Conservation (phyloP, 495 filamentous ascomycete species). For the Hypoxylon rickii region DNA sequence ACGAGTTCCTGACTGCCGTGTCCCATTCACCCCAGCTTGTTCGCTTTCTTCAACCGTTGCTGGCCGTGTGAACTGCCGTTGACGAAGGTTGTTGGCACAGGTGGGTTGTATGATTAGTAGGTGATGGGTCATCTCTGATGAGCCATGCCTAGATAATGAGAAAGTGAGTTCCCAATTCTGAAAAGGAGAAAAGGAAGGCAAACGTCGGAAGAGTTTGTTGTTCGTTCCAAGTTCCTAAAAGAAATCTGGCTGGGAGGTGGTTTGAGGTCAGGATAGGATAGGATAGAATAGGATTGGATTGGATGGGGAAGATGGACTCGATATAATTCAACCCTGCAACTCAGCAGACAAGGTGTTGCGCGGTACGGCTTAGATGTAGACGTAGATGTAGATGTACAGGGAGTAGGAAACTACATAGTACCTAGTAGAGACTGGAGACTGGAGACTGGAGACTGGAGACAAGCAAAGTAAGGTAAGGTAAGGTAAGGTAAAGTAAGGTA, state of each 20-base stretch:
- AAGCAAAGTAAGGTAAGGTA: background rate
- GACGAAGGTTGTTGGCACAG: conserved; percentile 18
- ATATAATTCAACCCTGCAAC: conserved; percentile 17
- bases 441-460: no score
- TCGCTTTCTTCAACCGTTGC: conserved; percentile 16
- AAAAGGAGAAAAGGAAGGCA: conserved; percentile 16
- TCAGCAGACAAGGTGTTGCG: conserved; percentile 21
- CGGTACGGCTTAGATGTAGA: conserved; percentile 24
- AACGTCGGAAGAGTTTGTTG: conserved; percentile 30
- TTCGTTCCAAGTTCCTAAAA: conserved; percentile 27
- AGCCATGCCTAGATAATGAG: conserved; percentile 29
- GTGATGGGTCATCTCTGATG: conserved; percentile 37
- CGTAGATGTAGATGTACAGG: background rate
- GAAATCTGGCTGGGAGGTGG: conserved; percentile 21
- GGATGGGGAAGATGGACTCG: conserved; percentile 28
- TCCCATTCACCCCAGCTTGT: conserved; percentile 23
- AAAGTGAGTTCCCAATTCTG: conserved; percentile 17
- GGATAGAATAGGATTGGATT: background rate
- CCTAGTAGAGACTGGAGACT: no score
- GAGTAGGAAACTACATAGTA: background rate
- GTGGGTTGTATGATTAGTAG: conserved; percentile 2
- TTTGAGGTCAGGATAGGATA: conserved; percentile 2
- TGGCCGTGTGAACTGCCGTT: conserved; percentile 11
- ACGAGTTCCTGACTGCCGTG: conserved; percentile 25
- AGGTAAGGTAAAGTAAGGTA: background rate